A percentile compares a stretch with the other conserved stretches of the same genome.
phyloP scores from a whole-genome alignment of 2,329 filamentous ascomycete genomes.

The Fusarium protoensiforme region DNA sequence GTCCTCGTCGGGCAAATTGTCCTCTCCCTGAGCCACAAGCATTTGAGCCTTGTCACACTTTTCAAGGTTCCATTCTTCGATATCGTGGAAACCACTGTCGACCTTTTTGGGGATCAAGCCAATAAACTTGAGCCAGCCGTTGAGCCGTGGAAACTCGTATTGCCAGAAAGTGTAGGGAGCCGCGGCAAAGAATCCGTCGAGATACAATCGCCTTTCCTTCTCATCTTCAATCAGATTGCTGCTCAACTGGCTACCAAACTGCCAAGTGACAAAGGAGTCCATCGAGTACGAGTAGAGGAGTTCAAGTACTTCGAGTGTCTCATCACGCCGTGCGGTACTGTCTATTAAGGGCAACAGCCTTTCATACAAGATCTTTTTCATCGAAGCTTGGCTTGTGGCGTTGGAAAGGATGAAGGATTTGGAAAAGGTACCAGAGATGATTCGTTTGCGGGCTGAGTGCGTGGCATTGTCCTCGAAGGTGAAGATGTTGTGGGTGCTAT shows the following conservation, averaged over 20 bases:
- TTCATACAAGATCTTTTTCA: conserved; percentile 7
- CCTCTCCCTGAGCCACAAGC: conserved; percentile 1
- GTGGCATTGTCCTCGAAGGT: conserved; percentile 15
- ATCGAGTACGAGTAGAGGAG: conserved; percentile 24
- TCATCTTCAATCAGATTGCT: conserved; percentile 27
- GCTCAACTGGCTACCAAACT: conserved; percentile 9
- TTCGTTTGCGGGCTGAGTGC: conserved; percentile 22
- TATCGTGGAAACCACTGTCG: conserved; percentile 10
- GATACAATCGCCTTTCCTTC: conserved; percentile 7
- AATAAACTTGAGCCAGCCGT: neutral
- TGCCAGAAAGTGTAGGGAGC: conserved; percentile 16
- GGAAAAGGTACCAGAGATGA: conserved; percentile 20
- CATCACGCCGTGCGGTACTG: neutral
- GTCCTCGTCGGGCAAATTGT: neutral
- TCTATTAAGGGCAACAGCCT: conserved; percentile 6
- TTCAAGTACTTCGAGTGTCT: conserved; percentile 15
- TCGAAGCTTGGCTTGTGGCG: neutral
- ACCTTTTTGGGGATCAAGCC: conserved; percentile 17
- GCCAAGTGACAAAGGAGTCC: conserved; percentile 25
- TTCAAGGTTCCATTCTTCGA: conserved; percentile 15
- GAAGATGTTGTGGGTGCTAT: conserved; percentile 12
- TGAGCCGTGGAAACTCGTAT: conserved; percentile 12
- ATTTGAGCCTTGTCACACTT: conserved; percentile 9
- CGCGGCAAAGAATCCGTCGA: conserved; percentile 14
- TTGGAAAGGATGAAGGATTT: conserved; percentile 19